Evolutionary conservation across 352 stramenopile genomes (phyloP).

Genomic region (Thalassiosira hispida): DNA sequence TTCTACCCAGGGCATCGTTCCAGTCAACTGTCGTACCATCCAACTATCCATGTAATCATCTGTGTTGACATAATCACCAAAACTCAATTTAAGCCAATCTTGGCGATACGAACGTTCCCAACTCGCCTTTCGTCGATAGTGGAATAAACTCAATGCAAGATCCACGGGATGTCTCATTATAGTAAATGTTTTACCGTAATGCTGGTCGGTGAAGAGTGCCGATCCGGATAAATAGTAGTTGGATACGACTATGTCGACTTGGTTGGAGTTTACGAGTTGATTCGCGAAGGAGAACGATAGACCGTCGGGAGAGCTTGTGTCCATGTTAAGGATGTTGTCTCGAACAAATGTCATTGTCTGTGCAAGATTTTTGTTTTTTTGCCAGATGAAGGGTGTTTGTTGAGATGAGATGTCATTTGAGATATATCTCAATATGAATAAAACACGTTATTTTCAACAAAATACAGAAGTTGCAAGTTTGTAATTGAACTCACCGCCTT

Average conservation of each 20-base stretch:
- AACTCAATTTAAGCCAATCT: constrained; percentile 49
- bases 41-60: constrained; percentile 54
- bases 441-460: too few species aligned
- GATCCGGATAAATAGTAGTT: constrained; percentile 40
- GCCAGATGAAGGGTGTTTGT: too few species aligned
- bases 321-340: constrained; percentile 50
- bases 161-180: constrained; percentile 57
- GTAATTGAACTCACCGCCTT: constrained; percentile 29
- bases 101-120: constrained; percentile 36
- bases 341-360: constrained; percentile 30
- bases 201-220: constrained; percentile 39
- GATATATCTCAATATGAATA: too few species aligned
- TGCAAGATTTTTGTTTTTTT: background rate
- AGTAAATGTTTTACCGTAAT: constrained; percentile 51
- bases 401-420: background rate
- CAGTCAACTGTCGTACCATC: constrained; percentile 58
- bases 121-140: constrained; percentile 21
- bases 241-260: constrained; percentile 43
- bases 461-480: too few species aligned
- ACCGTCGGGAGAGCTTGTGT: constrained; percentile 39
- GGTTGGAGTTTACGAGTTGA: constrained; percentile 18
- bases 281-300: constrained; percentile 20
- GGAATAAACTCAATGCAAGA: constrained; percentile 46
- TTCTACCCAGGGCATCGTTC: constrained; percentile 43
- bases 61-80: constrained; percentile 46